Percentiles rank a stretch among this genome's conserved stretches.
phyloP scores from a whole-genome alignment of 768 basidiomycete species.

The Lentinula edodes region DNA sequence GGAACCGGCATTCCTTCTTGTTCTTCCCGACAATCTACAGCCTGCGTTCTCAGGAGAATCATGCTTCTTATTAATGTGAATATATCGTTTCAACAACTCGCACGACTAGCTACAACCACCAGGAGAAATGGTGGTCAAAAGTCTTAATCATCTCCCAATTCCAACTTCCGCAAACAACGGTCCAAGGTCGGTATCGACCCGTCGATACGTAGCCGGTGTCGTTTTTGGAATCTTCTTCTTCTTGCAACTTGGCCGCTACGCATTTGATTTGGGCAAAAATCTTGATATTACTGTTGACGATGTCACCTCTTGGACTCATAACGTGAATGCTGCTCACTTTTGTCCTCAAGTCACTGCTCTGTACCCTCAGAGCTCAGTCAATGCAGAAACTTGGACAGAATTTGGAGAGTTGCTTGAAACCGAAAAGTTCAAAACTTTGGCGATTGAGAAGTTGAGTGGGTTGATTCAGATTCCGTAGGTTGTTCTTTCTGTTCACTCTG shows the following conservation, averaged over 20 bases:
- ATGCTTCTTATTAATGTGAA: background rate
- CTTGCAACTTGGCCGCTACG: too few relatives aligned
- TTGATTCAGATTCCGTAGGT: conserved; percentile 35
- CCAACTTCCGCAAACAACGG: background rate
- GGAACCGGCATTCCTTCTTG: too few relatives aligned
- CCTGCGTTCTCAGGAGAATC: background rate
- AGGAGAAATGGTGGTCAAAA: background rate
- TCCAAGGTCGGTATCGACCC: background rate
- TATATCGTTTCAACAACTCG: background rate
- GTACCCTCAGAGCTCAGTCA: conserved; percentile 22
- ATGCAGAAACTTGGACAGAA: conserved; percentile 25
- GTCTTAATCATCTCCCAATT: background rate
- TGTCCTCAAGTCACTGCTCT: conserved; percentile 30
- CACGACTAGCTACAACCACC: background rate
- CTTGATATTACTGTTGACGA: background rate
- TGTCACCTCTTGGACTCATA: background rate
- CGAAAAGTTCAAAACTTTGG: conserved; percentile 27
- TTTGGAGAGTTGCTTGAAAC: conserved; percentile 25
- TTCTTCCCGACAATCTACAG: too few relatives aligned
- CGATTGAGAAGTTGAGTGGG: conserved; percentile 30
- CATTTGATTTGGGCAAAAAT: background rate
- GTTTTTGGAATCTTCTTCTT: background rate
- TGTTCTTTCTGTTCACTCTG: background rate
- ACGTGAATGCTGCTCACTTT: background rate
- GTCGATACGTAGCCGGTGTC: background rate